Conservation (phyloP, 805 yeast species). For the Candida pini region DNA sequence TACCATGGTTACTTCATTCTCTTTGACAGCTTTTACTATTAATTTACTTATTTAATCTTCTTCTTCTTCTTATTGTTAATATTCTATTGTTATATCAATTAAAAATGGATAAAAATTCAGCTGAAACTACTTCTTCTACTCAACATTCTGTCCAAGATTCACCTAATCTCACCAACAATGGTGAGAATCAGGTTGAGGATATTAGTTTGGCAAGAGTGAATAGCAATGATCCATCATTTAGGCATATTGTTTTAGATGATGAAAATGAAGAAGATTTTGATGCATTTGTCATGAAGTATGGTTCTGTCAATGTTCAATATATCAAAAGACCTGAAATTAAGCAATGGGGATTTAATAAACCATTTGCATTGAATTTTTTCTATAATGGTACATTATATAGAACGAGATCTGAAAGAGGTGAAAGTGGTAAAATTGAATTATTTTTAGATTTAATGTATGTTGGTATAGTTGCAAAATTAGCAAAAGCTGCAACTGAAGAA, state of each 20-base stretch:
- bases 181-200: no score
- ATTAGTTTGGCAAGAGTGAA: no score
- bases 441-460: conserved; percentile 61
- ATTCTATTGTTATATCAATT: no score
- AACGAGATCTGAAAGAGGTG: conserved; percentile 48
- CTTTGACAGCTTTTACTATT: no score
- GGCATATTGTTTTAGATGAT: conserved; percentile 10
- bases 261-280: conserved; percentile 16
- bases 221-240: conserved; percentile 6
- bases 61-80: no score
- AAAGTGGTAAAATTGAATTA: conserved; percentile 46
- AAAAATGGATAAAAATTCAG: no score
- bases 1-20: no score
- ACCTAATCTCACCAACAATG: no score
- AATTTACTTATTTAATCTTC: no score
- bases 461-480: conserved; percentile 56
- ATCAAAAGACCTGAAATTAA: conserved; percentile 34
- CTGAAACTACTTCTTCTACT: no score
- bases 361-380: conserved; percentile 58
- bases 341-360: conserved; percentile 38
- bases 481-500: conserved; percentile 45
- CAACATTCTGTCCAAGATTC: no score
- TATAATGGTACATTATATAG: conserved; percentile 50
- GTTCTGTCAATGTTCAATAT: conserved; percentile 41
- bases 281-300: conserved; percentile 43